phyloP scores from a whole-genome alignment of 352 stramenopile species.

The Phytopythium montanum region DNA sequence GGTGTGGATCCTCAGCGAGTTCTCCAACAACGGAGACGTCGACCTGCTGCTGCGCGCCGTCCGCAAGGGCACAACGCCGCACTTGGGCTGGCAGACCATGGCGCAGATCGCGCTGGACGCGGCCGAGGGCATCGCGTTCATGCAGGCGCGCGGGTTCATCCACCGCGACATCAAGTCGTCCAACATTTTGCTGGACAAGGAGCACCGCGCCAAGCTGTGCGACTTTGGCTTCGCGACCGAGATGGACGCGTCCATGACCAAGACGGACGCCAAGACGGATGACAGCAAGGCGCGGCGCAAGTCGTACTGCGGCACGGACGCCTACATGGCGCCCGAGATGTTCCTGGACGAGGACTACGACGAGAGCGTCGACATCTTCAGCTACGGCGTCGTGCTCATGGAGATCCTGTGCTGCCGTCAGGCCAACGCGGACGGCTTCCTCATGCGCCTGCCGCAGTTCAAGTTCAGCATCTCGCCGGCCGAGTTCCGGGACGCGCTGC shows the following conservation, averaged over 20 bases:
- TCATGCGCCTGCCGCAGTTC: constrained; percentile 77
- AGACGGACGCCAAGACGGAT: constrained; percentile 26
- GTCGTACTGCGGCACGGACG: constrained; percentile 85
- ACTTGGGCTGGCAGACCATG: constrained; percentile 62
- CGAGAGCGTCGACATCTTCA: constrained; percentile 83
- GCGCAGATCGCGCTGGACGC: constrained; percentile 71
- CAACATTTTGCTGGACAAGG: constrained; percentile 79
- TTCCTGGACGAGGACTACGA: constrained; percentile 85
- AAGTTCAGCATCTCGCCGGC: constrained; percentile 66
- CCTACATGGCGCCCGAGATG: constrained; percentile 84
- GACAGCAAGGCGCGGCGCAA: constrained; percentile 53
- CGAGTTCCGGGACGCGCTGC: constrained; percentile 70
- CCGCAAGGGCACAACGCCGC: constrained; percentile 32
- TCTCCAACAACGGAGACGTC: constrained; percentile 72
- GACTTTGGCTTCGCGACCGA: constrained; percentile 85
- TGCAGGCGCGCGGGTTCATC: constrained; percentile 88
- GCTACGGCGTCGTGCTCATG: constrained; percentile 86
- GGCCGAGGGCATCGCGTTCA: constrained; percentile 92
- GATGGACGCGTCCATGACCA: constrained; percentile 33
- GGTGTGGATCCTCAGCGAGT: constrained; percentile 83
- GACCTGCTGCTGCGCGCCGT: constrained; percentile 62
- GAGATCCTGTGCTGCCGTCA: constrained; percentile 81
- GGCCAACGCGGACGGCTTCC: constrained; percentile 73
- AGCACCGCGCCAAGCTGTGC: constrained; percentile 72
- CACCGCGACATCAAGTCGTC: constrained; percentile 89